Conservation (phyloP, 2,329 filamentous ascomycete species). For the Mariannaea sp. region DNA sequence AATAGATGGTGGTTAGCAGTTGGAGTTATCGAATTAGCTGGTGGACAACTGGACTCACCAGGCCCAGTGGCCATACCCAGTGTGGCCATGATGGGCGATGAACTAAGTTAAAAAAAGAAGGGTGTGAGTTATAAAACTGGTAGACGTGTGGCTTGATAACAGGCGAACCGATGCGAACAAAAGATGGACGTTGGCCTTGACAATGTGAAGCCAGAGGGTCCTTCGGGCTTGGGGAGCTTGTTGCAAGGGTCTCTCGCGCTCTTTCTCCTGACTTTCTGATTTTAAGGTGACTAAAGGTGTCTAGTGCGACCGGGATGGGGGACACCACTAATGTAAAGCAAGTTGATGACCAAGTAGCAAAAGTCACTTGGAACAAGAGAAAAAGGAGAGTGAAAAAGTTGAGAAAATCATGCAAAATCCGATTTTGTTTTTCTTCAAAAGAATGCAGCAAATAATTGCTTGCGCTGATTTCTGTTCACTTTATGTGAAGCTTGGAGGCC, state of each 20-base stretch:
- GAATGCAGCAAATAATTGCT: no score
- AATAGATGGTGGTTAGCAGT: slow-evolving; percentile 21
- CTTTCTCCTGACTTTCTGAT: slow-evolving; percentile 4
- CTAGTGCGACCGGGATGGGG: slow-evolving; percentile 2
- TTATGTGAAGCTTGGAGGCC: no score
- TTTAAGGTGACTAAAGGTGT: slow-evolving; percentile 7
- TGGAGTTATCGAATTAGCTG: neutral
- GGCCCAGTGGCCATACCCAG: slow-evolving; percentile 46
- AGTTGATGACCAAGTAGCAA: no score
- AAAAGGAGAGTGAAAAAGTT: neutral
- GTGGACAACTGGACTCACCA: slow-evolving; percentile 42
- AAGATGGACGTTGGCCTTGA: neutral
- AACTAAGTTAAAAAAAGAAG: neutral
- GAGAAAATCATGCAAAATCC: no score
- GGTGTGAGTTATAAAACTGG: neutral
- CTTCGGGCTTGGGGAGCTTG: neutral
- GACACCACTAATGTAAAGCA: no score
- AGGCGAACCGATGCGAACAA: neutral
- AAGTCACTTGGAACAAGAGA: neutral
- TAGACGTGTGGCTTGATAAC: neutral
- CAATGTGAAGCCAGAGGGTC: neutral
- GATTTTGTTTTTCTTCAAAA: no score
- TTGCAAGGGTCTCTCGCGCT: neutral
- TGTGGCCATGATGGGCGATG: slow-evolving; percentile 31
- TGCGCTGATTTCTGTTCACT: neutral